Evolutionary conservation across 345 rosid species (phyloP), one percentile per base, ranked within the genome.

Genomic region (Acer yangbiense): DNA sequence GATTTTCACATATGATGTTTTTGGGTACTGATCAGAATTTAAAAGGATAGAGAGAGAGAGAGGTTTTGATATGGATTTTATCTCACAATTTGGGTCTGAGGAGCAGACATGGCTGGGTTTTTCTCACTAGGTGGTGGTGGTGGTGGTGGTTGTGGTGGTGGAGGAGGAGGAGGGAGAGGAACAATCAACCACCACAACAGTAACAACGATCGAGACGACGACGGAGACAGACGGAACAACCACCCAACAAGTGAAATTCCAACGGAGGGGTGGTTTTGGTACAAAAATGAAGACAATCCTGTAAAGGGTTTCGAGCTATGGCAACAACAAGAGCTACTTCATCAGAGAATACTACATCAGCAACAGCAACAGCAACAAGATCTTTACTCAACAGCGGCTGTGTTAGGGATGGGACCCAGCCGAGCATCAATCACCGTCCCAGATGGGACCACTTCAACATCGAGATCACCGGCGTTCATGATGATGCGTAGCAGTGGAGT

Each of bases 201-300:
- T 14, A 35, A 78, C 75, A 83, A 83, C 76, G 86, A 7, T 43
- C 46, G 10, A 43, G 9, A 82, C 52, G 79, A 84, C 11, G 85
- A 90, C 21, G 76, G 79, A 35, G 20, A 77, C 65, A 82, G 81
- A 74, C 83, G 77, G 27, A 76, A 87, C 50, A 80, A 79, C 72
- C 74, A 83, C 61, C 78, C 84, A 25, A 58, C 84, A 25, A 75
- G 68, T 9, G 83, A 76, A 80, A 85, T 85, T 50, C 80, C 84
- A 41, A 85, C 75, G 10, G 91, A 88, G n/a, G 82, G 80, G 79
- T 89, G 91, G 92, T 82, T 79, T 72, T 88, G 92, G 97, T 90
- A 79, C 81, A 88, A 75, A 81, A 76, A 77, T 63, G 84, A 89
- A 17, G 92, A 88, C 69, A 75, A 73, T 66, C 50, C 86, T 62